Evolutionary conservation across 2,329 filamentous ascomycete species (phyloP).

Genomic region (Aureobasidium sp.): DNA sequence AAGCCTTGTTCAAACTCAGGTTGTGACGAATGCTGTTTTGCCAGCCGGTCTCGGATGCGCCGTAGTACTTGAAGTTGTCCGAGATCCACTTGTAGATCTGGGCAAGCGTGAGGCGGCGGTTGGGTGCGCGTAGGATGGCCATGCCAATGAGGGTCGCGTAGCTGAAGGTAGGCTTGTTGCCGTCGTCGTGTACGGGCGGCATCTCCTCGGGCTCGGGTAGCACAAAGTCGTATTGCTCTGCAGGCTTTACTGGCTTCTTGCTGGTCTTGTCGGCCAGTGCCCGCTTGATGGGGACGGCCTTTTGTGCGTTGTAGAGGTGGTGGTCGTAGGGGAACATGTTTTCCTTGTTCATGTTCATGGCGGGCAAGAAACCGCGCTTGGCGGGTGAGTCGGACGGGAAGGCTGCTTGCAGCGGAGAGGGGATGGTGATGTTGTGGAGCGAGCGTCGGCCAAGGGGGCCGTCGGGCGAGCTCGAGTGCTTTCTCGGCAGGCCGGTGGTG

Average conservation of each 20-base stretch:
- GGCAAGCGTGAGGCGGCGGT: conserved; percentile 75
- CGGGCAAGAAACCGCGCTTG: conserved; percentile 53
- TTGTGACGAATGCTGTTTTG: conserved; percentile 99
- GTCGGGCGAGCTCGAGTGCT: conserved; percentile 56
- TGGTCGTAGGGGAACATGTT: conserved; percentile 40
- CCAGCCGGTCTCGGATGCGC: conserved; percentile 79
- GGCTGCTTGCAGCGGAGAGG: conserved; percentile 51
- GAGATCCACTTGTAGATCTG: conserved; percentile 99
- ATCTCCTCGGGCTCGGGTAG: conserved; percentile 73
- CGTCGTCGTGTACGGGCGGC: conserved; percentile 74
- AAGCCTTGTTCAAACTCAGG: conserved; percentile 91
- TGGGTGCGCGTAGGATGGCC: conserved; percentile 83
- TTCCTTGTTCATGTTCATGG: conserved; percentile 45
- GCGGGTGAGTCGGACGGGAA: conserved; percentile 60
- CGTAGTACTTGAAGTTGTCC: conserved; percentile 88
- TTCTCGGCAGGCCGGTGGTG: conserved; percentile 62
- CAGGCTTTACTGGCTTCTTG: conserved; percentile 60
- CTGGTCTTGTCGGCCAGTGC: conserved; percentile 64
- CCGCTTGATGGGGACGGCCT: conserved; percentile 42
- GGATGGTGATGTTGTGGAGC: conserved; percentile 56
- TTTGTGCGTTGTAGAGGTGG: conserved; percentile 26
- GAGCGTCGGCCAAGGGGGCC: conserved; percentile 54
- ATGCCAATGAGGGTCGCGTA: conserved; percentile 95
- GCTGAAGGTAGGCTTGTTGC: conserved; percentile 81
- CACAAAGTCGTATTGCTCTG: conserved; percentile 45